Base-by-base conservation (phyloP, 2,329 filamentous ascomycete genomes). In the Colletotrichum cordylinicola region DNA sequence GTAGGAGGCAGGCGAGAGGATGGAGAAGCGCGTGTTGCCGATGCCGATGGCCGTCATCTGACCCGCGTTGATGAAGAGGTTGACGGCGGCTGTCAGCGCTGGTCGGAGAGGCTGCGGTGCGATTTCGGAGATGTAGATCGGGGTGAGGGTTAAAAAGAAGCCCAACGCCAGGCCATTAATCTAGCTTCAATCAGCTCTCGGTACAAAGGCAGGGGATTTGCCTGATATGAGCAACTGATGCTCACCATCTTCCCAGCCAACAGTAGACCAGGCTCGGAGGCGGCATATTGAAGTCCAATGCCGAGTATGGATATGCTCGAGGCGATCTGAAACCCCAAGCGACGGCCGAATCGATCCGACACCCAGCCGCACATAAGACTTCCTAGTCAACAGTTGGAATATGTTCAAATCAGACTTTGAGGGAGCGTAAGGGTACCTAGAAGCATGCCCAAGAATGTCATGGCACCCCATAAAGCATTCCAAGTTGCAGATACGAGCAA, bases 401-500 rank as follows among this genome's bases (percentile, higher is more conserved):
- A 55, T 10, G 2, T 55, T n/a, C 48, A 55, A 24, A 24, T 8
- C 21, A 52, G 43, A n/a, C 8, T n/a, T 4, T 2, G 8, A 16
- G 31, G 27, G 8, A 16, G 15, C 8, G 31, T 18, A 18, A 24
- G 35, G 6, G 15, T 43, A 43, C 62, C 62, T 9, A 37, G n/a
- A 1, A 43, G 33, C 62, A 66, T 27, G 37, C 62, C 62, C 33
- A 66, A 29, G 33, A 24, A 66, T 8, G 62, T 66, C 62, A 66
- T 66, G 35, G 62, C 62, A 8, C 31, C 33, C 62, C 62, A 66
- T 27, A 66, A 24, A 4, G 62, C 62, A 21, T 66, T 66, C 35
- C 62, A 66, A 13, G 37, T 48, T 9, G 62, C 62, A 39, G 33
- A 37, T 3, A 66, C 37, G 62, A 66, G 62, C 10, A 84, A 82